Base-by-base conservation (phyloP, 2,329 filamentous ascomycete species). In the Nigrograna mackinnonii region DNA sequence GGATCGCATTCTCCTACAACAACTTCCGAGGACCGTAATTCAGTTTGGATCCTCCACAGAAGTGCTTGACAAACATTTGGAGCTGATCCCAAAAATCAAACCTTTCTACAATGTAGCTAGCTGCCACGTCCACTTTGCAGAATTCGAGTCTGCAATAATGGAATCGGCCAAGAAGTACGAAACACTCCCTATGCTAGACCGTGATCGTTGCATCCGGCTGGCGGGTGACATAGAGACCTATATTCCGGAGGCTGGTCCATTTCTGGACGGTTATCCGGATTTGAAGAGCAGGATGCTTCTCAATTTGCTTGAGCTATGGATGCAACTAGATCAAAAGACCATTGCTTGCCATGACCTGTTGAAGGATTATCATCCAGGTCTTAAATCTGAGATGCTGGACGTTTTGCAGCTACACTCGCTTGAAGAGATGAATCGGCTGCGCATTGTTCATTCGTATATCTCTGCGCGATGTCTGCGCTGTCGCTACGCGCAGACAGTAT, bases 221-320 rank as follows among this genome's bases (percentile, higher is more conserved):
- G 61, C 66, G 4, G 22, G 43, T 0, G 50, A 58, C 4, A 73
- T 78, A 11, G 24, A 57, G 1, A 22, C 49, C 1, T 73, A 78
- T 38, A 45, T 76, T 0, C 26, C 54, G 0, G 37, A 48, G 2
- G 65, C 72, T 2, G 48, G 57, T 0, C 49, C 66, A 0, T 53
- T 62, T 1, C 82, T 79, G 46, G 51, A 71, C 44, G 49, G 52
- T 4, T 72, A 78, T 43, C 68, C 75, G 0, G 76, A 79, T 36
- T 71, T 78, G 18, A 76, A 73, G 49, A 83, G 81, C 20, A 43
- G 63, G 1, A 72, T 79, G 51, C 60, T 86, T 0, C 68, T 87
- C 1, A 72, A 67, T 6, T 32, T 82, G 0, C 74, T 86, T 55
- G 76, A 81, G 37, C 49, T 84, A 0, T 88, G 83, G 84, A 57